Base-by-base conservation (phyloP, 441 rosid species). In the Melastoma candidum region DNA sequence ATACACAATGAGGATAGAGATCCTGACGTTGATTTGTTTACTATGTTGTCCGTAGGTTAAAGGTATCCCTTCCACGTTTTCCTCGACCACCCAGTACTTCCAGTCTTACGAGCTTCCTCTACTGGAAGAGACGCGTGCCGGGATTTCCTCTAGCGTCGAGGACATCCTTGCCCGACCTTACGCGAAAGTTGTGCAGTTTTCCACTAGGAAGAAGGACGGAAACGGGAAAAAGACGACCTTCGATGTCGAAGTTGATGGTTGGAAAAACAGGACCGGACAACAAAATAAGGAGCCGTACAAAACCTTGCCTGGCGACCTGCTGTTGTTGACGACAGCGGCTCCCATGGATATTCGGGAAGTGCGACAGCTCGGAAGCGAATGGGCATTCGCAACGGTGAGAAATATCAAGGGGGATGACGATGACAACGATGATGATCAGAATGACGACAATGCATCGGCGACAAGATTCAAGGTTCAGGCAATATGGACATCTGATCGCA, bases 121-220 rank as follows among this genome's bases (percentile, higher is more conserved):
- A 43, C 44, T 81, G 66, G 87, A 81, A 53, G 83, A 81, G 64
- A 71, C 81, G 12, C 55, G 87, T 26, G 70, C 76, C 1, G 49
- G 49, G 22, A n/a, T 81, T 47, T 29, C 44, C 44, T 72, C 78
- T 4, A 49, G 61, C 17, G 48, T 76, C 64, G 64, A 78, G 27
- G 50, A 7, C 17, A 74, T 77, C 6, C 70, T 68, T 26, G 12
- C 0, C 45, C 74, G 70, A 12, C 81, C 85, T 7, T 67, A 47
- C 49, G 74, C 83, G 46, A 59, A 68, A 63, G 76, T 69, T 36
- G 46, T 44, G 9, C 46, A 48, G 29, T 49, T 72, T 48, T 26
- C 51, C 26, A 26, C 53, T 51, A 48, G 53, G 59, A 63, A 4
- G 11, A 44, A 10, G 73, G 58, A 47, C 7, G 27, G 10, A 49